These are phyloP conservation scores for Barnettozyma hawaiiensis DNA, from an alignment of 1,139 yeast genomes.

Conservation along the genomic window DNA sequence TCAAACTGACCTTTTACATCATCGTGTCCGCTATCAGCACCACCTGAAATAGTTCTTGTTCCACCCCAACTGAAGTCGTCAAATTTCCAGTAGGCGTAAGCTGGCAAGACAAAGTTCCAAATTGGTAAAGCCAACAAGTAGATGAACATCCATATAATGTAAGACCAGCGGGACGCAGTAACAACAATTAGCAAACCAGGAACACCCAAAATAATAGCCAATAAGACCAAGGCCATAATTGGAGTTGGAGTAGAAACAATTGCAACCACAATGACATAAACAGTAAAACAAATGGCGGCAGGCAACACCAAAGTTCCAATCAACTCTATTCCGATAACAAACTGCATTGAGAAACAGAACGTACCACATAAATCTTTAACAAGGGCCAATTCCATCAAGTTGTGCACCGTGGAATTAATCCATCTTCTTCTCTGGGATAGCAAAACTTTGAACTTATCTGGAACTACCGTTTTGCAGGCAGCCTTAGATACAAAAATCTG, in stretches of 20 bases:
- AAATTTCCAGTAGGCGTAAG: conserved; percentile 92
- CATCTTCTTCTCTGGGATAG: conserved; percentile 96
- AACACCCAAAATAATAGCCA: conserved; percentile 80
- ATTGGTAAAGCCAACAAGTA: conserved; percentile 82
- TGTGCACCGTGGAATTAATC: conserved; percentile 97
- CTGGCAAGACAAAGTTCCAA: conserved; percentile 91
- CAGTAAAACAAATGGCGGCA: conserved; percentile 81
- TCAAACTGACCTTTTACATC: conserved; percentile 78
- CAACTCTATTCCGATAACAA: conserved; percentile 80
- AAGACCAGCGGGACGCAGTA: conserved; percentile 75
- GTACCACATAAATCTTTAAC: conserved; percentile 95
- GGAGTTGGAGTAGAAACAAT: conserved; percentile 83
- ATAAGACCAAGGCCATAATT: conserved; percentile 65
- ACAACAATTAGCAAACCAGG: conserved; percentile 87
- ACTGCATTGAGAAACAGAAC: conserved; percentile 96
- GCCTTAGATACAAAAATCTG: conserved; percentile 95
- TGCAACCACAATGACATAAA: conserved; percentile 74
- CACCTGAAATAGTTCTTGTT: conserved; percentile 81
- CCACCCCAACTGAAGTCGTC: conserved; percentile 99
- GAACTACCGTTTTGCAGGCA: conserved; percentile 90
- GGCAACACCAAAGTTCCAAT: conserved; percentile 91
- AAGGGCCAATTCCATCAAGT: conserved; percentile 82
- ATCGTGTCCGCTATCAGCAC: conserved; percentile 51
- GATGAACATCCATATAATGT: conserved; percentile 75
- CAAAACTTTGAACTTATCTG: conserved; percentile 72